These are phyloP conservation scores for Eucalyptus regnans DNA, from an alignment of 345 rosid genomes.

Conservation along the genomic window DNA sequence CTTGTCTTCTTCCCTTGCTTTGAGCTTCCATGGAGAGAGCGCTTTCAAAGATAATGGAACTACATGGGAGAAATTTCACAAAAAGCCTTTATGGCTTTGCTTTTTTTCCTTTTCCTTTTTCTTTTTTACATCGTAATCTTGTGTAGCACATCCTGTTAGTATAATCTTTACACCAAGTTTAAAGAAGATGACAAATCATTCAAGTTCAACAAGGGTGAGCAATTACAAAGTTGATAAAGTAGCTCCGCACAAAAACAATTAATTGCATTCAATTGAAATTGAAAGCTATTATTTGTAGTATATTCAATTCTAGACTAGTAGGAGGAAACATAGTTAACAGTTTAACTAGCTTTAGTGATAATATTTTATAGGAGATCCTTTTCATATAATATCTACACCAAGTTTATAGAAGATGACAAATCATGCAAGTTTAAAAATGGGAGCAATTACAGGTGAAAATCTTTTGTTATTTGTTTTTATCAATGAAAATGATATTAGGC, in stretches of 20 bases:
- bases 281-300: neutral
- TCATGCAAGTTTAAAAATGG: neutral
- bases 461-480: too few species aligned
- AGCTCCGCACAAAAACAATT: neutral
- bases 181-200: too few species aligned
- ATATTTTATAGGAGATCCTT: neutral
- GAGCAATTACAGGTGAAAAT: neutral
- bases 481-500: neutral
- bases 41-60: too few species aligned
- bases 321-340: neutral
- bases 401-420: neutral
- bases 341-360: neutral
- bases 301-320: neutral
- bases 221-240: neutral
- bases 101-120: too few species aligned
- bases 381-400: neutral
- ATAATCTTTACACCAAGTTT: too few species aligned
- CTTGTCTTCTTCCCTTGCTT: too few species aligned
- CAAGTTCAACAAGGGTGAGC: neutral
- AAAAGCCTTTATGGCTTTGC: too few species aligned
- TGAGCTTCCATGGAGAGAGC: too few species aligned
- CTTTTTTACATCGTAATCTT: too few species aligned
- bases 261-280: neutral
- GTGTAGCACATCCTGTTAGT: rapidly evolving
- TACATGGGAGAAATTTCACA: too few species aligned